Conservation (phyloP, 495 filamentous ascomycete genomes). For the Penicillium desertorum region DNA sequence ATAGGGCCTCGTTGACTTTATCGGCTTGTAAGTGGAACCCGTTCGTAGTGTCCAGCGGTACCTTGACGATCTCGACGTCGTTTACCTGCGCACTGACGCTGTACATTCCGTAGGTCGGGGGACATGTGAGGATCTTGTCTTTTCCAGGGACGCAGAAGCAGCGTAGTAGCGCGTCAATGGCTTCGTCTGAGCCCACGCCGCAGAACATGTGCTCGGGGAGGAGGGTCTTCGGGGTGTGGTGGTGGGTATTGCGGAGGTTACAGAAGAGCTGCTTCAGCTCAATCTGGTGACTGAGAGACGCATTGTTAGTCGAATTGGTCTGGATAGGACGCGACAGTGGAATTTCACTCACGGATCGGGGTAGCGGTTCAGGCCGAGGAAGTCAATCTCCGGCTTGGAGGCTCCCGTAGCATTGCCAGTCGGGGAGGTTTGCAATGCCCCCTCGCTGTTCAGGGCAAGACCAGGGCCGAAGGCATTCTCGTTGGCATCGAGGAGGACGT, state of each 20-base stretch:
- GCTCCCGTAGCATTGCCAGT: constrained; percentile 37
- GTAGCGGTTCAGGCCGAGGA: constrained; percentile 84
- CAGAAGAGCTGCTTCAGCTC: constrained; percentile 86
- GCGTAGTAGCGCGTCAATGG: constrained; percentile 87
- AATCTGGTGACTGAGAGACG: constrained; percentile 65
- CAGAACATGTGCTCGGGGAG: constrained; percentile 84
- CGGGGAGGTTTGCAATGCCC: constrained; percentile 43
- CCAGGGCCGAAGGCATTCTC: constrained; percentile 94
- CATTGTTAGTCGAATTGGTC: neutral
- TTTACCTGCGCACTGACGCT: constrained; percentile 89
- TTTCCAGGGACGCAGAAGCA: constrained; percentile 85
- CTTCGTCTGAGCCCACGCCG: constrained; percentile 94
- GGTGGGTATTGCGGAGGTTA: constrained; percentile 80
- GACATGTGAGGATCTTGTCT: constrained; percentile 90
- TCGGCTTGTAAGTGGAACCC: constrained; percentile 69
- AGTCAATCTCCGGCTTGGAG: constrained; percentile 57
- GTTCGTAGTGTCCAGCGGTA: constrained; percentile 64
- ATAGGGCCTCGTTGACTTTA: constrained; percentile 63
- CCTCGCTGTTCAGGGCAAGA: constrained; percentile 49
- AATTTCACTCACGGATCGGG: constrained; percentile 72
- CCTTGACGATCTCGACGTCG: constrained; percentile 80
- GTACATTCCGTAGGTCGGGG: constrained; percentile 99
- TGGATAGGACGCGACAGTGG: neutral
- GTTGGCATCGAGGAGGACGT: constrained; percentile 95
- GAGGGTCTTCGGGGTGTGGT: constrained; percentile 71